Evolutionary conservation across 78 protist species (phyloP).

Genomic region (Pelomyxa schiedti): DNA sequence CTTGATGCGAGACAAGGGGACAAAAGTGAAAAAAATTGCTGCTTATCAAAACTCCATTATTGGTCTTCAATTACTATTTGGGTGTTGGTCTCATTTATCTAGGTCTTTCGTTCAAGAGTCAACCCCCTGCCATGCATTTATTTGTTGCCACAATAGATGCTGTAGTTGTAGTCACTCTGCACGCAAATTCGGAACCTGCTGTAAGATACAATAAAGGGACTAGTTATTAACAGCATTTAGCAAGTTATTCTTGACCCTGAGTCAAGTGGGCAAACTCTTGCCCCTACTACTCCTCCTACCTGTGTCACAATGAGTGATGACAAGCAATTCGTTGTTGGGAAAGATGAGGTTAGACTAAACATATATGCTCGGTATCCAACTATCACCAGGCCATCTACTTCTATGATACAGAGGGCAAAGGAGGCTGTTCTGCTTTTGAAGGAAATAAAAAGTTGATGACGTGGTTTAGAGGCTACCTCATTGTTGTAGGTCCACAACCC

Average conservation of each 20-base stretch:
- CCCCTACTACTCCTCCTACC: constrained; percentile 31
- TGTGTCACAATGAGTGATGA: constrained; percentile 33
- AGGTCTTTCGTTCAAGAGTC: too few species aligned
- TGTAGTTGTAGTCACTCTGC: constrained; percentile 6
- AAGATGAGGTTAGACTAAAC: too few species aligned
- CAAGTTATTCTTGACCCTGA: not conserved
- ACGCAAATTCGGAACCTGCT: constrained; percentile 14
- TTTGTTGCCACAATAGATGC: constrained; percentile 7
- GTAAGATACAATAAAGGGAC: not conserved
- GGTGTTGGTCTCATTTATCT: too few species aligned
- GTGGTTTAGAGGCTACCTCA: constrained; percentile 63
- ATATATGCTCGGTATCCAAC: too few species aligned
- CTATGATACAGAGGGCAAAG: constrained; percentile 30
- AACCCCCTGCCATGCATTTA: too few species aligned
- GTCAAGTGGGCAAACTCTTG: constrained; percentile 5
- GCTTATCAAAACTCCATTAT: not conserved
- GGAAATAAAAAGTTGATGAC: constrained; percentile 24
- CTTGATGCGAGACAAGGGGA: constrained; percentile 25
- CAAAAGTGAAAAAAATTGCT: constrained; percentile 3
- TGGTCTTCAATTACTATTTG: constrained; percentile 16
- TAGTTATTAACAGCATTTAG: not conserved
- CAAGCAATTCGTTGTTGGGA: constrained; percentile 26
- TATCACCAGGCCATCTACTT: constrained; percentile 42
- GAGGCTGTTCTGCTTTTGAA: constrained; percentile 41
- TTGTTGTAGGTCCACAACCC: constrained; percentile 41